These are phyloP conservation scores for Fomitopsis serialis DNA, from an alignment of 768 basidiomycete genomes.

Conservation along the genomic window DNA sequence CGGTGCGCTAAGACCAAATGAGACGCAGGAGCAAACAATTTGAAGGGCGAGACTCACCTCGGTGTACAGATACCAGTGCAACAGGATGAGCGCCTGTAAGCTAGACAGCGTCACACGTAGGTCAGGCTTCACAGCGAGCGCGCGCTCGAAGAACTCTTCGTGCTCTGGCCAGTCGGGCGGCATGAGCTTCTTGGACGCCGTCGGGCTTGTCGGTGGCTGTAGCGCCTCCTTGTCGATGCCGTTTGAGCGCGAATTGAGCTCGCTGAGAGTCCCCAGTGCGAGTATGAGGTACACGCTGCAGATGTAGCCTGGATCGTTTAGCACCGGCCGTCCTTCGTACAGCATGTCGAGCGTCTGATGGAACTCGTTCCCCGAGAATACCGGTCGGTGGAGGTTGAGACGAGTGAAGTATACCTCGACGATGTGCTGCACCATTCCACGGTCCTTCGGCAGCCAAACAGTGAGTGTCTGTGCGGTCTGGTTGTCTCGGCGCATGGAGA, in stretches of 20 bases:
- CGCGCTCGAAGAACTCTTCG: conserved; percentile 81
- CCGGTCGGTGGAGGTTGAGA: conserved; percentile 77
- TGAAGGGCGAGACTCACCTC: conserved; percentile 45
- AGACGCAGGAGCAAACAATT: background rate
- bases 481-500: conserved; percentile 43
- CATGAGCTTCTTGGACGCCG: conserved; percentile 50
- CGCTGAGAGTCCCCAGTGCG: conserved; percentile 77
- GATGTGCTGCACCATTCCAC: conserved; percentile 54
- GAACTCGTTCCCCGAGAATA: conserved; percentile 66
- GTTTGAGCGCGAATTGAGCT: conserved; percentile 68
- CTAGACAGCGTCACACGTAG: conserved; percentile 78
- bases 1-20: conserved; percentile 61
- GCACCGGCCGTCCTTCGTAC: conserved; percentile 50
- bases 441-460: conserved; percentile 76
- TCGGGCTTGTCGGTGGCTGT: conserved; percentile 29
- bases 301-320: conserved; percentile 72
- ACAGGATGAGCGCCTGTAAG: conserved; percentile 74
- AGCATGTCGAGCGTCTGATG: conserved; percentile 56
- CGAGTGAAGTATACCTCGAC: conserved; percentile 69
- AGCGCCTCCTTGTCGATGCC: conserved; percentile 42
- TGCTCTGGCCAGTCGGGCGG: conserved; percentile 70
- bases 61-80: conserved; percentile 88
- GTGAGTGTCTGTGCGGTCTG: conserved; percentile 31
- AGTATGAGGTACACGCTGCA: conserved; percentile 75
- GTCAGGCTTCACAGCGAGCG: conserved; percentile 74